A percentile compares a stretch with the other conserved stretches of the same genome.
Conservation (phyloP, 2,329 filamentous ascomycete species). For the Cladosporium halotolerans region DNA sequence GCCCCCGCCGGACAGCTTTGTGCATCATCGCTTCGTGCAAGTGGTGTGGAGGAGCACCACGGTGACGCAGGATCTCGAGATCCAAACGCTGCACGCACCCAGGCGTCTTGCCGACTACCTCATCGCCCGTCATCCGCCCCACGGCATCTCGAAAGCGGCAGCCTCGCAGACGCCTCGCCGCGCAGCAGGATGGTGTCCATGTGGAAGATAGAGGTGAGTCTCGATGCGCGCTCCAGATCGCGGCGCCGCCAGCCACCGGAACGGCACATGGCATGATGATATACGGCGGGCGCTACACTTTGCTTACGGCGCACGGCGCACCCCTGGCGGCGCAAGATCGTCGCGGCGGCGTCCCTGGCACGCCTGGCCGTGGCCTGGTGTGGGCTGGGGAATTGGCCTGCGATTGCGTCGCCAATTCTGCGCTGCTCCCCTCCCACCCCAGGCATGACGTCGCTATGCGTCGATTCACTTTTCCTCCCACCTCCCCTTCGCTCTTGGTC, state of each 20-base stretch:
- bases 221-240: too few species aligned
- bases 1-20: background rate
- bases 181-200: background rate
- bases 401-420: slow-evolving; percentile 6
- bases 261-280: too few species aligned
- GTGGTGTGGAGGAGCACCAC: slow-evolving; percentile 5
- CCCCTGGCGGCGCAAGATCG: too few species aligned
- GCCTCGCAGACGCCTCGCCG: too few species aligned
- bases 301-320: too few species aligned
- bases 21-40: background rate
- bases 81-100: background rate
- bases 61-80: slow-evolving; percentile 4
- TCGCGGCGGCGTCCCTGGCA: background rate
- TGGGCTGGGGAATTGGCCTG: background rate
- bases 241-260: too few species aligned
- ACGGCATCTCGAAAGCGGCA: too few species aligned
- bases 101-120: background rate
- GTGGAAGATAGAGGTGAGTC: background rate
- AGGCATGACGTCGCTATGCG: background rate
- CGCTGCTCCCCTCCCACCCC: background rate
- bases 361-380: background rate
- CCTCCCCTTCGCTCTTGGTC: slow-evolving; percentile 1
- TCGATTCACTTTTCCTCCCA: background rate
- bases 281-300: too few species aligned
- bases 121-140: background rate